Evolutionary conservation across 192 early-diverging fungal genomes (phyloP), one percentile per base, ranked within the genome.

Genomic region (Chytriomyces sp.): DNA sequence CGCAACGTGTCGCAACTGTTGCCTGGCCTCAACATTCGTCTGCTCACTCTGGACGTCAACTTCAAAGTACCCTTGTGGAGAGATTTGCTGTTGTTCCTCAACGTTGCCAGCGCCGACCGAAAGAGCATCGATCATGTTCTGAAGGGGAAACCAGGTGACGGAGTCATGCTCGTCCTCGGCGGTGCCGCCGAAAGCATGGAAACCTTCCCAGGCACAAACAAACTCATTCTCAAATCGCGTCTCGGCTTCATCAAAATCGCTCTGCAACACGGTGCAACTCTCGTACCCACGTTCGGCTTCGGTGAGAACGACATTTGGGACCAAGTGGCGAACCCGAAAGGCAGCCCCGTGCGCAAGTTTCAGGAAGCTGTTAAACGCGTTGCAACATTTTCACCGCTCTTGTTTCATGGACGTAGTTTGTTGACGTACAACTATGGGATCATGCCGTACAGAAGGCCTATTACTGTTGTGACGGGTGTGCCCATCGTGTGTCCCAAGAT

Each of bases 221-320:
- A 82, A 65, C 71, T 86, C 11, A 61, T 83, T 7, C 70, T 86
- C 45, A 66, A 78, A 35, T 64, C 68, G 35, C 72, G 84, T 20
- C 70, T 79, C 70, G 84, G 84, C 0, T 98, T 98, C 77, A 89
- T 96, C 62, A 93, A 93, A 72, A 80, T 97, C 45, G 97, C 97
- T 6, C 84, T 97, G 7, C 84, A 84, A n/a, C 91, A 92, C 18
- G 92, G 92, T 10, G 92, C 93, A 10, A 82, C 82, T 23, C 76
- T 97, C 18, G 92, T 94, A 28, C 96, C 96, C 7, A 87, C 93
- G 6, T 90, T 94, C 75, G 90, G 92, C 20, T 95, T 96, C 80
- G 95, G 94, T 72, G 94, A 96, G 82, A 94, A 70, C 24, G 79
- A 71, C 45, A 10, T 71, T 8, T 71, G 94, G 82, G 87, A 92